phyloP scores from a whole-genome alignment of 495 filamentous ascomycete genomes.

The Rostrohypoxylon terebratum region DNA sequence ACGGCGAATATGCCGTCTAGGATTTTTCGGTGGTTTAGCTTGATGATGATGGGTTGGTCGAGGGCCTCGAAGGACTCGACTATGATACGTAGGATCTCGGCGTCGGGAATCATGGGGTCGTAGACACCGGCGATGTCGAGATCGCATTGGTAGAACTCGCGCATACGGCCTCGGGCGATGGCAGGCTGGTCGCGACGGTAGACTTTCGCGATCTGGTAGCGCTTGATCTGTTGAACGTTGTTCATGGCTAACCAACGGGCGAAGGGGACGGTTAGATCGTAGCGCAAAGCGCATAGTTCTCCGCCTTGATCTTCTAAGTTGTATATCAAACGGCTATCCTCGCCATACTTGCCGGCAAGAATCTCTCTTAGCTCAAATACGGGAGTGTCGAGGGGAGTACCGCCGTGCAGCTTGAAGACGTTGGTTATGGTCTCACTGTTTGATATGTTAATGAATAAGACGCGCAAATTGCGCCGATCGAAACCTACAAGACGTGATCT shows the following conservation, averaged over 20 bases:
- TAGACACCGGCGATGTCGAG: conserved; percentile 83
- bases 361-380: conserved; percentile 70
- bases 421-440: conserved; percentile 48
- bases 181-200: conserved; percentile 68
- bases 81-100: conserved; percentile 78
- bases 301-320: conserved; percentile 90
- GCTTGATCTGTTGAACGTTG: conserved; percentile 80
- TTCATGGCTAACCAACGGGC: conserved; percentile 94
- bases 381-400: conserved; percentile 57
- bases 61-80: conserved; percentile 77
- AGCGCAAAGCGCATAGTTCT: conserved; percentile 85
- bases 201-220: conserved; percentile 93
- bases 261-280: conserved; percentile 90
- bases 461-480: background rate
- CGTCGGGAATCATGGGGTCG: conserved; percentile 83
- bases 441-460: conserved; percentile 10
- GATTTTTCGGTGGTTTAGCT: conserved; percentile 84
- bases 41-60: conserved; percentile 72
- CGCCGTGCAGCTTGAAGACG: conserved; percentile 57
- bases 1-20: conserved; percentile 82
- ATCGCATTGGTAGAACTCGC: conserved; percentile 89
- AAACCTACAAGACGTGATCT: conserved; percentile 42
- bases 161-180: conserved; percentile 82
- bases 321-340: conserved; percentile 87
- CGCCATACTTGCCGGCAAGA: conserved; percentile 87